phyloP scores from a whole-genome alignment of 306 rosid genomes.

The Lotus japonicus region DNA sequence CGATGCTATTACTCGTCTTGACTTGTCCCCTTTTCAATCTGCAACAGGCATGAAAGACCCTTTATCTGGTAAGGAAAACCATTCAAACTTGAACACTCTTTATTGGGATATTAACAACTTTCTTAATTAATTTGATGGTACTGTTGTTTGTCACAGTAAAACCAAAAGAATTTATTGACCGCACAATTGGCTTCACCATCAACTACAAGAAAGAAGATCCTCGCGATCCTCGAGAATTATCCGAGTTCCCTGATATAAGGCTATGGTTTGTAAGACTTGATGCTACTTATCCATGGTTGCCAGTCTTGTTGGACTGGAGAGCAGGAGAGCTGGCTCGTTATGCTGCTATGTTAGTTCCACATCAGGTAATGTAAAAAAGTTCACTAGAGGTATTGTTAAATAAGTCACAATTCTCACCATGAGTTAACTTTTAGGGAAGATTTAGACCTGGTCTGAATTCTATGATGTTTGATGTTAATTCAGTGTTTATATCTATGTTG shows the following conservation, averaged over 20 bases:
- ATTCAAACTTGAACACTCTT: background rate
- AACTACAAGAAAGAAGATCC: slow-evolving; percentile 71
- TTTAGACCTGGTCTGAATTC: no score
- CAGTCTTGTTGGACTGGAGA: slow-evolving; percentile 80
- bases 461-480: background rate
- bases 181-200: slow-evolving; percentile 76
- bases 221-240: slow-evolving; percentile 61
- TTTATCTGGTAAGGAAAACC: slow-evolving; percentile 45
- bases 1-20: slow-evolving; percentile 48
- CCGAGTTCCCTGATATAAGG: slow-evolving; percentile 79
- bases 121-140: no score
- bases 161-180: slow-evolving; percentile 71
- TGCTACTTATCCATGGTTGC: slow-evolving; percentile 88
- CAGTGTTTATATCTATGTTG: slow-evolving; percentile 6
- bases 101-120: no score
- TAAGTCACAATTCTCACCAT: no score
- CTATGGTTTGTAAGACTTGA: slow-evolving; percentile 95
- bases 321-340: slow-evolving; percentile 96
- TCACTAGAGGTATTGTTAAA: no score
- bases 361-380: slow-evolving; percentile 53
- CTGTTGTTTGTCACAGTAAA: slow-evolving; percentile 36
- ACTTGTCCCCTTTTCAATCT: slow-evolving; percentile 64
- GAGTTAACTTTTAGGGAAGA: no score
- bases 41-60: slow-evolving; percentile 75
- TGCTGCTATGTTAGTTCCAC: slow-evolving; percentile 93